Evolutionary conservation across 2,329 filamentous ascomycete genomes (phyloP), one percentile per base, ranked within the genome.

Genomic region (Colletotrichum higginsianum): DNA sequence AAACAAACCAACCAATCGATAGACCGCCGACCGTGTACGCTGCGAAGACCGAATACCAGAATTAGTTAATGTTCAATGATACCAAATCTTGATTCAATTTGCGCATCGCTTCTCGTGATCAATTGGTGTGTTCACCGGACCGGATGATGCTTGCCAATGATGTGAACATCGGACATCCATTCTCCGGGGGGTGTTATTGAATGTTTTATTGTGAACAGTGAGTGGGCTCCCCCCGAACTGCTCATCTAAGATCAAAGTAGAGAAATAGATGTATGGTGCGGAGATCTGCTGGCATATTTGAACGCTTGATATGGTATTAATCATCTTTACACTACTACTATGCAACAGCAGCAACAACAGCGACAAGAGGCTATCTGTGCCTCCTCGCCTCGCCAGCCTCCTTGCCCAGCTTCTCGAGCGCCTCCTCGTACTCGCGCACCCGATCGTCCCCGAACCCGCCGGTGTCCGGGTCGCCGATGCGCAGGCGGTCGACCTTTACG

Each of bases 331-430:
- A 8, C 15, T 21, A 16, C 35, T 40, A 21, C 7, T 40, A 21
- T 4, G n/a, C 47, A 50, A 47, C 26, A 23, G 16, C 35, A 38
- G 9, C 35, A 38, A 38, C 35, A 38, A 11, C 35, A 3, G 9
- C 35, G 11, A 30, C 47, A 40, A 35, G n/a, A 23, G 16, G 12
- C 71, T 73, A 74, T 23, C 71, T 47, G 18, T 73, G 71, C 67
- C 66, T 74, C 67, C 67, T 73, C 8, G 71, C 75, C 46, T 81
- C 78, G n/a, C 77, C 78, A 0, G 91, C 92, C 76, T 93, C 91
- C 67, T 87, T 85, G 61, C 89, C 89, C 74, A 95, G 82, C 77
- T 86, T 85, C 74, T 86, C 86, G 74, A 96, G 80, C 15, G 92
- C 92, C 40, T 79, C 76, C 76, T 89, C 87, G 71, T 90, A 90